Percentiles rank a stretch among this genome's conserved stretches.
phyloP scores from a whole-genome alignment of 2,329 filamentous ascomycete genomes.

The Verticillium isaacii region DNA sequence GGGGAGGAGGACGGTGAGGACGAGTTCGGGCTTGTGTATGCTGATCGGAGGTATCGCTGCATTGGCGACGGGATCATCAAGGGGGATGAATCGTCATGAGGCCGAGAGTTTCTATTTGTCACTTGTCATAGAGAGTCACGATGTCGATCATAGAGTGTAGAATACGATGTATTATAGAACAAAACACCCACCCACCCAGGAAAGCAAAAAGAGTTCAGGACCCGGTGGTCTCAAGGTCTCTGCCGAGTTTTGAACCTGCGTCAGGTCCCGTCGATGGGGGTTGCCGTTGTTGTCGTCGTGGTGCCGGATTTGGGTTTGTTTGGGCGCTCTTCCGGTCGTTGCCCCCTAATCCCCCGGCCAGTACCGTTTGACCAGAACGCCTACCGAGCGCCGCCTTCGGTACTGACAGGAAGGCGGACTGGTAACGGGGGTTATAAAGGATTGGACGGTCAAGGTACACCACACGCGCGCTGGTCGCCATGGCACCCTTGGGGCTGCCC shows the following conservation, averaged over 20 bases:
- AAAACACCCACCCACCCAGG: background rate
- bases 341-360: background rate
- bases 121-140: background rate
- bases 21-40: constrained; percentile 44
- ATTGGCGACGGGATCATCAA: constrained; percentile 29
- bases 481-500: too few relatives aligned
- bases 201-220: background rate
- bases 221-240: background rate
- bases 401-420: background rate
- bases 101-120: background rate
- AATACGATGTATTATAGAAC: background rate
- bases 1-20: constrained; percentile 18
- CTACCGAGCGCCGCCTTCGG: background rate
- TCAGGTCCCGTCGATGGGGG: background rate
- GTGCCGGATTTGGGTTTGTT: background rate
- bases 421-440: background rate
- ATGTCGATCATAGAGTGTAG: background rate
- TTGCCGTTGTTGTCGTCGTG: too few relatives aligned
- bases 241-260: background rate
- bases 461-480: too few relatives aligned
- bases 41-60: constrained; percentile 42
- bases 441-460: background rate
- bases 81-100: background rate
- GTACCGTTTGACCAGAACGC: background rate
- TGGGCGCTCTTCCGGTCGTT: background rate